Conservation (phyloP, 116 monocot genomes). For the Zostera marina region DNA sequence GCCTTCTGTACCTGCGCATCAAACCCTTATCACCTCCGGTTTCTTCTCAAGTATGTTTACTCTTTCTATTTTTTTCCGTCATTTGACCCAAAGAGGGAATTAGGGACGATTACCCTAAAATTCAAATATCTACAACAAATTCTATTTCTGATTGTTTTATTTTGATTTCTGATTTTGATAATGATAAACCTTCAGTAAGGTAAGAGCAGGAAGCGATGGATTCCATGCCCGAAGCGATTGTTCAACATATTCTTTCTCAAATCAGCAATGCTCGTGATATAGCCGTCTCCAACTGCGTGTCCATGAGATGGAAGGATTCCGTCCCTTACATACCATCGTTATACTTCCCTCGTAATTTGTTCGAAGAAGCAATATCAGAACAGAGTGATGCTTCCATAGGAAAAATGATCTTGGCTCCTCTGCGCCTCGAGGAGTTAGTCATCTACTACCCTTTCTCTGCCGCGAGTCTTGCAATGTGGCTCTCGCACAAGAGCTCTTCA, state of each 20-base stretch:
- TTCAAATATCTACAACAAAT: too few species aligned
- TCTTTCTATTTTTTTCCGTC: too few species aligned
- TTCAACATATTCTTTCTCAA: conserved; percentile 65
- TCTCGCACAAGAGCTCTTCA: conserved; percentile 22
- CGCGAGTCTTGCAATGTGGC: conserved; percentile 30
- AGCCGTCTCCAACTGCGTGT: conserved; percentile 56
- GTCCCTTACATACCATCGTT: conserved; percentile 61
- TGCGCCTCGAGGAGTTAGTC: conserved; percentile 52
- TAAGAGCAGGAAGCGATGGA: conserved; percentile 32
- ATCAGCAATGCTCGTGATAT: conserved; percentile 64
- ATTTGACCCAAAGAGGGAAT: too few species aligned
- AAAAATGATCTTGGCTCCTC: conserved; percentile 37
- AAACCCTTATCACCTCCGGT: too few species aligned
- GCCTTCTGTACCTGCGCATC: too few species aligned
- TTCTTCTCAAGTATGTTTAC: too few species aligned
- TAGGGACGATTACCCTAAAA: too few species aligned
- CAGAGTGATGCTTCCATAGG: conserved; percentile 34
- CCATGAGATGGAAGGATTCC: conserved; percentile 43
- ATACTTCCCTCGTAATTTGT: conserved; percentile 71
- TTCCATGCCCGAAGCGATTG: conserved; percentile 63
- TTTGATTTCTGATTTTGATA: too few species aligned
- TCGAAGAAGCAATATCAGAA: conserved; percentile 12
- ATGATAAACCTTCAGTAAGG: background rate
- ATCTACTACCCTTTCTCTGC: conserved; percentile 77
- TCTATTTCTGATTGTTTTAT: too few species aligned